Conservation (phyloP, 371 early-diverging fungal genomes). For the Coemansia sp. region DNA sequence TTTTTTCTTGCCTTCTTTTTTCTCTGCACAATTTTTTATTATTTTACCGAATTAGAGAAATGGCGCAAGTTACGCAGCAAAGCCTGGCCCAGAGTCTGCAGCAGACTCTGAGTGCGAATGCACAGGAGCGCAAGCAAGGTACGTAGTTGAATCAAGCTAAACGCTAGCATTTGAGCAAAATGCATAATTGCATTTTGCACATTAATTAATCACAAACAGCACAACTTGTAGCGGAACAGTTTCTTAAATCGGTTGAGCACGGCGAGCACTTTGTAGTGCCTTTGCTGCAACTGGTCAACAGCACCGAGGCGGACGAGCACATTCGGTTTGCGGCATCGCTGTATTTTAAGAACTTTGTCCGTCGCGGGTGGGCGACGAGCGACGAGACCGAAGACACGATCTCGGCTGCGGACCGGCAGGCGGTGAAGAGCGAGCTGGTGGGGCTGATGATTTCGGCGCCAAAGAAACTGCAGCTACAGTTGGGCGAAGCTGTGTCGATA, state of each 20-base stretch:
- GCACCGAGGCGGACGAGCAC: conserved; percentile 56
- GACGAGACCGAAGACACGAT: conserved; percentile 60
- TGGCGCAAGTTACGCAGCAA: conserved; percentile 45
- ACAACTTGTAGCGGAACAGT: conserved; percentile 63
- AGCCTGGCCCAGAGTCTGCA: conserved; percentile 68
- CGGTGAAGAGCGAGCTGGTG: conserved; percentile 81
- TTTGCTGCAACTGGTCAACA: conserved; percentile 70
- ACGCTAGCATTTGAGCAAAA: neutral
- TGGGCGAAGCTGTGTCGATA: conserved; percentile 87
- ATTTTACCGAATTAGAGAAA: neutral
- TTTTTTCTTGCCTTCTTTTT: neutral
- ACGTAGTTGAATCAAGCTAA: conserved; percentile 6
- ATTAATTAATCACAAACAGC: neutral
- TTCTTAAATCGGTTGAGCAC: conserved; percentile 62
- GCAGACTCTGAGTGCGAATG: conserved; percentile 74
- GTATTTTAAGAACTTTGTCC: conserved; percentile 93
- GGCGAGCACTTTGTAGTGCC: conserved; percentile 73
- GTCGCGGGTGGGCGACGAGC: conserved; percentile 75
- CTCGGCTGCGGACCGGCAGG: conserved; percentile 66
- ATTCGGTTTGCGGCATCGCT: conserved; percentile 82
- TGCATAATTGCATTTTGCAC: neutral
- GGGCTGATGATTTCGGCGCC: conserved; percentile 82
- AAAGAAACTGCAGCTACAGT: conserved; percentile 77
- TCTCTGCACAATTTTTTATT: neutral
- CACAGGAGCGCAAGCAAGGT: conserved; percentile 73